phyloP scores from a whole-genome alignment of 768 basidiomycete species.

The Auricularia heimuer region DNA sequence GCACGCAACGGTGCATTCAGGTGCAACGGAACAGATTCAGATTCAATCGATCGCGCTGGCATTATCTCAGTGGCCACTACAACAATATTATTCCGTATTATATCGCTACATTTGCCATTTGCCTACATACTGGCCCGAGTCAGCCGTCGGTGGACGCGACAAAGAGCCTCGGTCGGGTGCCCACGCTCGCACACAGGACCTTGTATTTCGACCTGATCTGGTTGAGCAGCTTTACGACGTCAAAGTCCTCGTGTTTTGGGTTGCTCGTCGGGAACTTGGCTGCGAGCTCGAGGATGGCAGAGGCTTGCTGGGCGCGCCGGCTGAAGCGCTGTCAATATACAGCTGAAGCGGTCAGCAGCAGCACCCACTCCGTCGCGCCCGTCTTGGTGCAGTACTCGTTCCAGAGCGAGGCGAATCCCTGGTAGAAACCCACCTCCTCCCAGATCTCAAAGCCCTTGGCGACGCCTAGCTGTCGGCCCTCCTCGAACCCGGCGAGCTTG shows the following conservation, averaged over 20 bases:
- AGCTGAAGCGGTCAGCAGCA: too few species aligned
- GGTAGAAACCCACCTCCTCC: constrained; percentile 93
- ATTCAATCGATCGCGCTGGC: not conserved
- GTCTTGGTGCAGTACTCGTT: constrained; percentile 36
- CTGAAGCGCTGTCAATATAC: constrained; percentile 23
- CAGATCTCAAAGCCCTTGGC: constrained; percentile 93
- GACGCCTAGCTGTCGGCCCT: constrained; percentile 80
- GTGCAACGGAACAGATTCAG: not conserved
- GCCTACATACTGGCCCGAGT: not conserved
- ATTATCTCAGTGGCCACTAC: not conserved
- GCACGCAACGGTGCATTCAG: not conserved
- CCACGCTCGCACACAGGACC: constrained; percentile 72
- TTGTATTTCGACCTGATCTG: constrained; percentile 85
- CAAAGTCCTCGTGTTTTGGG: constrained; percentile 44
- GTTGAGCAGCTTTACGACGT: constrained; percentile 67
- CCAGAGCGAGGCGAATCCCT: constrained; percentile 78
- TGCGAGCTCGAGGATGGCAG: constrained; percentile 61
- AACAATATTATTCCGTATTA: too few species aligned
- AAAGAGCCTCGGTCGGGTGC: constrained; percentile 40
- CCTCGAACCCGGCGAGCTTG: constrained; percentile 78
- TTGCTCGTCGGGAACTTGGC: constrained; percentile 70
- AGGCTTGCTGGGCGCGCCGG: constrained; percentile 52
- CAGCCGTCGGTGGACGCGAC: not conserved
- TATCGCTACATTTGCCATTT: too few species aligned
- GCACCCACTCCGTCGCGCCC: constrained; percentile 33